These are phyloP conservation scores for Fusarium sp. DNA, from an alignment of 2,329 filamentous ascomycete species.

Conservation along the genomic window DNA sequence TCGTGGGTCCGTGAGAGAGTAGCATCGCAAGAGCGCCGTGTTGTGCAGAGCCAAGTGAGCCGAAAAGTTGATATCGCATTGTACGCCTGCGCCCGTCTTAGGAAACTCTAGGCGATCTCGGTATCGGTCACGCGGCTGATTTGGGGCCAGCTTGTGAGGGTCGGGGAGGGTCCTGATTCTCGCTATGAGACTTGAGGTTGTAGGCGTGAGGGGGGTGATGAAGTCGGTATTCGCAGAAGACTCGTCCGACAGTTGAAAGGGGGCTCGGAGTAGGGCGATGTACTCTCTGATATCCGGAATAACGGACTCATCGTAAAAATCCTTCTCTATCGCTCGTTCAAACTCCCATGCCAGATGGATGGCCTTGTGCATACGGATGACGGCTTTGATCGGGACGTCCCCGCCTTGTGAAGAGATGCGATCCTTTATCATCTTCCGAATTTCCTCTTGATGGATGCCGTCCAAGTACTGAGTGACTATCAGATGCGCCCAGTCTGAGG, in stretches of 20 bases:
- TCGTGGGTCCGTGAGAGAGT: conserved; percentile 78
- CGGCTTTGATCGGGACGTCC: conserved; percentile 49
- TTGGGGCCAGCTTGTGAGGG: conserved; percentile 58
- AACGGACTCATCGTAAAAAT: conserved; percentile 53
- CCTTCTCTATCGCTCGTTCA: conserved; percentile 59
- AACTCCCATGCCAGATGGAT: conserved; percentile 65
- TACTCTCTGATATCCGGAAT: conserved; percentile 56
- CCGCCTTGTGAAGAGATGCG: conserved; percentile 25
- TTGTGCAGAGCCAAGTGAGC: conserved; percentile 85
- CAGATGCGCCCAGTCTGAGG: conserved; percentile 14
- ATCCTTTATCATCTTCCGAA: conserved; percentile 53
- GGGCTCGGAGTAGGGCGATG: conserved; percentile 57
- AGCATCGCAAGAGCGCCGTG: conserved; percentile 81
- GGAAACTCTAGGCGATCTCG: conserved; percentile 76
- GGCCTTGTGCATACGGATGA: conserved; percentile 61
- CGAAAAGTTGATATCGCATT: conserved; percentile 92
- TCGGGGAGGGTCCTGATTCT: conserved; percentile 57
- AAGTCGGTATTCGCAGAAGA: conserved; percentile 28
- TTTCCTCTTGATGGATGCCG: conserved; percentile 58
- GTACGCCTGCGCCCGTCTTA: conserved; percentile 77
- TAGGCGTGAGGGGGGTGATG: conserved; percentile 50
- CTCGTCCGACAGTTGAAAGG: conserved; percentile 38
- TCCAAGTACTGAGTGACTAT: conserved; percentile 57
- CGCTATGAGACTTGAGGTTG: conserved; percentile 49
- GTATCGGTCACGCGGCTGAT: conserved; percentile 62